Percentiles rank a stretch among this genome's conserved stretches.
Conservation (phyloP, 2,329 filamentous ascomycete species). For the Beauveria scarabaeidicola region DNA sequence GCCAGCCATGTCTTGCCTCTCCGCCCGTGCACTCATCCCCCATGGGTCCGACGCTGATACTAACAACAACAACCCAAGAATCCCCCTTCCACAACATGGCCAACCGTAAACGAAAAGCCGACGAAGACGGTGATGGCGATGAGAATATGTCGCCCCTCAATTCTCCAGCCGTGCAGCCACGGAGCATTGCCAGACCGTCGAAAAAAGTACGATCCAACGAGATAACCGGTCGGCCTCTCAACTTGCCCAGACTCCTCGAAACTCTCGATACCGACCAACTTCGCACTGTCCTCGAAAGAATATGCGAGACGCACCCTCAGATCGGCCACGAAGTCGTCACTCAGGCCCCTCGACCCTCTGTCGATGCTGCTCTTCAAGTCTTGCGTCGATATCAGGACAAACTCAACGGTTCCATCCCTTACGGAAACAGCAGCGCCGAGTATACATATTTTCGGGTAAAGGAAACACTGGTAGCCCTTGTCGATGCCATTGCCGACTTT, state of each 20-base stretch:
- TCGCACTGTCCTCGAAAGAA: conserved; percentile 75
- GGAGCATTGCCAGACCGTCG: conserved; percentile 57
- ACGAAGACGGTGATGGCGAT: conserved; percentile 66
- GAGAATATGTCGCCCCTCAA: conserved; percentile 84
- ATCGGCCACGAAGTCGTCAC: conserved; percentile 78
- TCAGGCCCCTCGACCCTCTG: conserved; percentile 79
- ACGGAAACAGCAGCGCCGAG: conserved; percentile 77
- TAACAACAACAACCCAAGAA: conserved; percentile 20
- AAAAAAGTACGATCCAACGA: conserved; percentile 60
- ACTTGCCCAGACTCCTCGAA: conserved; percentile 71
- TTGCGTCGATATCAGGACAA: conserved; percentile 72
- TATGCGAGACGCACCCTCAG: conserved; percentile 83
- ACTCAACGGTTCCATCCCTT: conserved; percentile 73
- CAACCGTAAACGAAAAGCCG: conserved; percentile 76
- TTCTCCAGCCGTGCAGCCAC: conserved; percentile 67
- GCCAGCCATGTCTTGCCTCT: neutral
- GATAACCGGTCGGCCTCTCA: conserved; percentile 47
- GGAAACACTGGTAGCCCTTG: conserved; percentile 67
- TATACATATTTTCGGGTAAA: conserved; percentile 93
- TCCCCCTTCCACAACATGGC: conserved; percentile 45
- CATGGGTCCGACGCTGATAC: neutral
- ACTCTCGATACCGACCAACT: conserved; percentile 82
- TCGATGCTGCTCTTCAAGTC: conserved; percentile 70
- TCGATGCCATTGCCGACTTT: conserved; percentile 88
- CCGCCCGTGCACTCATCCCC: neutral